phyloP scores from a whole-genome alignment of 306 rosid genomes.

The Dicorynia guianensis region DNA sequence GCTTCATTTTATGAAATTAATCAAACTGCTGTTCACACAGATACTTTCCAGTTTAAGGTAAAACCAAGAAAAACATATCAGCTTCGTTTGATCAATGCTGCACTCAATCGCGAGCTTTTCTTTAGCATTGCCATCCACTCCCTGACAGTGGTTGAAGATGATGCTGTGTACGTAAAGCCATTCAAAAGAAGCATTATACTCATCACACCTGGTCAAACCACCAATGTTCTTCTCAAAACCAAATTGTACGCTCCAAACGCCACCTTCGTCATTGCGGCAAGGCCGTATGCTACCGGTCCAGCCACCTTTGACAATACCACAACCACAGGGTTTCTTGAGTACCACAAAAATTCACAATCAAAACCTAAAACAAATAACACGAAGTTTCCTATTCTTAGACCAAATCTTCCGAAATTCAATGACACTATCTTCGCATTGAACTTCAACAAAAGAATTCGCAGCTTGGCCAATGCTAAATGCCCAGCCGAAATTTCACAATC shows the following conservation, averaged over 20 bases:
- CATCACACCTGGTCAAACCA: neutral
- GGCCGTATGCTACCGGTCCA: neutral
- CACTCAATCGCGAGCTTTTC: slow-evolving; percentile 26
- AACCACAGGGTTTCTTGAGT: neutral
- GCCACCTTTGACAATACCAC: neutral
- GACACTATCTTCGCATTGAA: neutral
- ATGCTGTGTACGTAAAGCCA: slow-evolving; percentile 53
- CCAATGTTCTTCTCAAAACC: neutral
- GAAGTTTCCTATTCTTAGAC: neutral
- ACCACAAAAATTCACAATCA: neutral
- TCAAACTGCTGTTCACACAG: slow-evolving; percentile 18
- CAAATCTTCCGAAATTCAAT: neutral
- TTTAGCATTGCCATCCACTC: slow-evolving; percentile 56
- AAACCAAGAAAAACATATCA: slow-evolving; percentile 21
- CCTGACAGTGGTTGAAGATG: slow-evolving; percentile 54
- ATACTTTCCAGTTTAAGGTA: slow-evolving; percentile 47
- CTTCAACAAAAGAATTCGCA: neutral
- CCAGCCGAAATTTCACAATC: neutral
- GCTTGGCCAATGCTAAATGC: neutral
- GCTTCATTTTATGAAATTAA: too few relatives aligned
- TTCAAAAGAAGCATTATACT: slow-evolving; percentile 3
- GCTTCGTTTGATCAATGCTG: too few relatives aligned
- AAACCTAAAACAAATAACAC: neutral
- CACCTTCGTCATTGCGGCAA: neutral
- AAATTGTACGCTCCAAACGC: neutral